Conservation (phyloP, 169 alveolate species). For the Eimeria falciformis region DNA sequence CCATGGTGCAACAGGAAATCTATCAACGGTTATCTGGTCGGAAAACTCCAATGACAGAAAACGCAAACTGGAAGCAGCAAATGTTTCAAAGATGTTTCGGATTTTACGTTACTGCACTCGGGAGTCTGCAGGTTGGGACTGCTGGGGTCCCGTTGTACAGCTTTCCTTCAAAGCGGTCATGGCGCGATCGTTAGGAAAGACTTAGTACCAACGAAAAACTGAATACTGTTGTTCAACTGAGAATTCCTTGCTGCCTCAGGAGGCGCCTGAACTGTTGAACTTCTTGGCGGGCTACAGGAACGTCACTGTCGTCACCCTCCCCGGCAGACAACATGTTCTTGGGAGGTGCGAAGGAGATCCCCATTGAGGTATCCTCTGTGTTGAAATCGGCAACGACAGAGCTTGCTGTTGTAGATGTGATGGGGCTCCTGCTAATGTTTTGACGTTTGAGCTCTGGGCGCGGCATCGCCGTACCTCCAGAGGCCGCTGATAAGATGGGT, state of each 20-base stretch:
- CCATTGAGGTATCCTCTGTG: neutral
- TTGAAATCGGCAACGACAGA: neutral
- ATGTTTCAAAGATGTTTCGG: no score
- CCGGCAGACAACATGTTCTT: neutral
- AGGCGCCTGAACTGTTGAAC: slow-evolving; percentile 7
- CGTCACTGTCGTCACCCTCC: neutral
- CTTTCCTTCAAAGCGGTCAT: no score
- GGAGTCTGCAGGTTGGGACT: no score
- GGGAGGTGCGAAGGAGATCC: neutral
- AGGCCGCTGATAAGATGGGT: neutral
- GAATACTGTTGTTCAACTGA: neutral
- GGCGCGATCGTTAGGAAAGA: no score
- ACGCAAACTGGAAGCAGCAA: no score
- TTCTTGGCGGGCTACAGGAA: slow-evolving; percentile 3
- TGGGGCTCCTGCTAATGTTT: neutral
- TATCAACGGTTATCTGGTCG: no score
- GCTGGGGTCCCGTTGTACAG: no score
- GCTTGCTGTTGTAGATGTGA: neutral
- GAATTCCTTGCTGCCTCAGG: neutral
- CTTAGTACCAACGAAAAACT: no score
- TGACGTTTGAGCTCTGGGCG: neutral
- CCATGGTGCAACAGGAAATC: no score
- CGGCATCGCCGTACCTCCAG: neutral
- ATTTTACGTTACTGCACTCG: no score
- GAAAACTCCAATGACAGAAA: no score